Percentiles rank a stretch among this genome's conserved stretches.
These are phyloP conservation scores for Aureobasidium lini DNA, from an alignment of 2,329 filamentous ascomycete species.

Conservation along the genomic window DNA sequence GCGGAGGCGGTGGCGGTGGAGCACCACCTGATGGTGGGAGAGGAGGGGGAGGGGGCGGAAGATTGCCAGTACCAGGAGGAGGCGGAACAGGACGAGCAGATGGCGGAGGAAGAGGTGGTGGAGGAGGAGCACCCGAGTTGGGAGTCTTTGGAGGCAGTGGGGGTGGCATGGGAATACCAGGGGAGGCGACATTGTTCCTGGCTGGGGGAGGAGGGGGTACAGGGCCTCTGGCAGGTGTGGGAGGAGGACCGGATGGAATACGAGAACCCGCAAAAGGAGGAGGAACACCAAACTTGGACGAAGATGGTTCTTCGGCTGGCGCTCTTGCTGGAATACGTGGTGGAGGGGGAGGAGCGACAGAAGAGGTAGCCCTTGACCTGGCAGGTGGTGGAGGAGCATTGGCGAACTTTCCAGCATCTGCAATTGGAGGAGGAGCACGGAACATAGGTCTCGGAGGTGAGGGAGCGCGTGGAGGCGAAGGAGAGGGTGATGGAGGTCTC, in stretches of 20 bases:
- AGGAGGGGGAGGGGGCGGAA: slow-evolving; percentile 36
- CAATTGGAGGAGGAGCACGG: slow-evolving; percentile 76
- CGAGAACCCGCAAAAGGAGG: slow-evolving; percentile 67
- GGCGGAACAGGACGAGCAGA: slow-evolving; percentile 24
- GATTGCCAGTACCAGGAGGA: slow-evolving; percentile 29
- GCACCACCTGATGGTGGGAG: slow-evolving; percentile 27
- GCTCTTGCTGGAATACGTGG: slow-evolving; percentile 41
- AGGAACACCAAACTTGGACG: slow-evolving; percentile 64
- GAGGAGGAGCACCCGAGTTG: slow-evolving; percentile 27
- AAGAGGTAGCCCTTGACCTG: slow-evolving; percentile 44
- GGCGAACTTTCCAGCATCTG: slow-evolving; percentile 81
- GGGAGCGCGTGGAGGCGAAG: slow-evolving; percentile 60
- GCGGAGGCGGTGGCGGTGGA: slow-evolving; percentile 38
- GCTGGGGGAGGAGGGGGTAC: slow-evolving; percentile 16
- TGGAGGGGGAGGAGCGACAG: slow-evolving; percentile 30
- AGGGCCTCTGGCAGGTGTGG: slow-evolving; percentile 34
- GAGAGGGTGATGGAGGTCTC: slow-evolving; percentile 46
- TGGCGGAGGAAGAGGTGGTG: slow-evolving; percentile 34
- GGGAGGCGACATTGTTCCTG: slow-evolving; percentile 26
- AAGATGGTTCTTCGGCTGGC: slow-evolving; percentile 55
- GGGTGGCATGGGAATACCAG: slow-evolving; percentile 32
- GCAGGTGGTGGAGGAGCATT: slow-evolving; percentile 42
- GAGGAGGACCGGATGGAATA: slow-evolving; percentile 50
- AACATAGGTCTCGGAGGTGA: slow-evolving; percentile 67
- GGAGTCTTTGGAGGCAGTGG: slow-evolving; percentile 34